phyloP scores from a whole-genome alignment of 192 early-diverging fungal genomes.

The Rhizophagus sp. region DNA sequence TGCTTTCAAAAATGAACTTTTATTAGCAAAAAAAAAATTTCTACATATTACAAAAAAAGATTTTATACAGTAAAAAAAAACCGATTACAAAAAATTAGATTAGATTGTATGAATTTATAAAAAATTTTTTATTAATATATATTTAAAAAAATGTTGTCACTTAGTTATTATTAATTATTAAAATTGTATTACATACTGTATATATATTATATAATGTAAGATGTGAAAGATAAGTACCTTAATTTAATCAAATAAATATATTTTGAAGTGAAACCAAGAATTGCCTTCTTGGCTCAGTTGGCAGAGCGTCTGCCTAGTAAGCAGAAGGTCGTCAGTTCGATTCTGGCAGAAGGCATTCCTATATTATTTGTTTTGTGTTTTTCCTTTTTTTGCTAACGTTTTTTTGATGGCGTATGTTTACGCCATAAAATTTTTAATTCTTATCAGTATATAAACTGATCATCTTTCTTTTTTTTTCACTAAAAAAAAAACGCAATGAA shows the following conservation, averaged over 20 bases:
- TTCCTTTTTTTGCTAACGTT: background rate
- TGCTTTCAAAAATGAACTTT: background rate
- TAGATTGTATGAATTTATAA: background rate
- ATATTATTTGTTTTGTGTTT: background rate
- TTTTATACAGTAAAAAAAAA: background rate
- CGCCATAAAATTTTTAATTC: too few species aligned
- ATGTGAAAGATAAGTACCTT: too few species aligned
- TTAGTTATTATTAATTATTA: too few species aligned
- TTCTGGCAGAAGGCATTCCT: slow-evolving; percentile 5
- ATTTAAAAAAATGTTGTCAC: too few species aligned
- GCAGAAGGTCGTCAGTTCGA: slow-evolving; percentile 20
- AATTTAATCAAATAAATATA: too few species aligned
- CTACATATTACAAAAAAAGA: background rate
- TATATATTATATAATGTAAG: too few species aligned
- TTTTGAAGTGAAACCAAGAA: background rate
- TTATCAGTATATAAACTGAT: background rate
- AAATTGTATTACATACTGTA: too few species aligned
- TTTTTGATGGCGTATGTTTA: background rate
- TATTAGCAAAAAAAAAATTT: background rate
- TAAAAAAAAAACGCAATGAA: background rate
- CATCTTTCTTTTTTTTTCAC: background rate
- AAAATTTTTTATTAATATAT: too few species aligned
- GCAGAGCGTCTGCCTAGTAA: slow-evolving; percentile 25
- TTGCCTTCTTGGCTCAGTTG: slow-evolving; percentile 22
- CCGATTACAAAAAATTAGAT: background rate